A percentile compares a stretch with the other conserved stretches of the same genome.
phyloP scores from a whole-genome alignment of 2,329 filamentous ascomycete genomes.

The Tolypocladium pustulatum region DNA sequence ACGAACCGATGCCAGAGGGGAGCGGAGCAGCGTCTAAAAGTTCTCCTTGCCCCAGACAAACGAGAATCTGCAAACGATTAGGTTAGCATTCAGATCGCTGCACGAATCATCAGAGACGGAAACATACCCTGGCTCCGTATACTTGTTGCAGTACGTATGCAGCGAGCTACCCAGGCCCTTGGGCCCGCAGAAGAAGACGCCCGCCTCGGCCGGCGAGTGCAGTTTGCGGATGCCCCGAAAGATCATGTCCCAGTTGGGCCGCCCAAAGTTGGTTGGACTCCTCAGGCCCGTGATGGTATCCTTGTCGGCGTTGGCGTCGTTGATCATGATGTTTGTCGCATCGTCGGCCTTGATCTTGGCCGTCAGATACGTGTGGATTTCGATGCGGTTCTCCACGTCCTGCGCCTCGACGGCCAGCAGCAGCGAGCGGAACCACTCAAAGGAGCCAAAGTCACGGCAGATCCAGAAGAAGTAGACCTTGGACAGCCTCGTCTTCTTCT shows the following conservation, averaged over 20 bases:
- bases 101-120: constrained; percentile 6
- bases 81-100: constrained; percentile 1
- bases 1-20: background rate
- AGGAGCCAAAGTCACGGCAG: constrained; percentile 76
- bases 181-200: constrained; percentile 79
- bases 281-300: constrained; percentile 76
- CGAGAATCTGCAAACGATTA: constrained; percentile 35
- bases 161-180: constrained; percentile 67
- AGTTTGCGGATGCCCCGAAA: constrained; percentile 76
- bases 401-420: constrained; percentile 78
- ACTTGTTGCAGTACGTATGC: constrained; percentile 81
- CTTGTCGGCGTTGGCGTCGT: constrained; percentile 74
- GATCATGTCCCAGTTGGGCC: constrained; percentile 86
- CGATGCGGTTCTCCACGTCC: constrained; percentile 73
- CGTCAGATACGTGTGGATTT: constrained; percentile 83
- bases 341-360: constrained; percentile 80
- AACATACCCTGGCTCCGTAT: constrained; percentile 66
- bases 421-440: constrained; percentile 82
- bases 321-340: constrained; percentile 88
- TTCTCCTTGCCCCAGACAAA: constrained; percentile 63
- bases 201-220: constrained; percentile 60
- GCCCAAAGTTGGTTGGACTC: constrained; percentile 74
- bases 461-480: constrained; percentile 95
- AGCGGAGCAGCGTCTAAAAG: constrained; percentile 33
- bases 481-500: constrained; percentile 65